A percentile compares a stretch with the other conserved stretches of the same genome.
These are phyloP conservation scores for Aspergillus bertholletiae DNA, from an alignment of 495 filamentous ascomycete species.

Conservation along the genomic window DNA sequence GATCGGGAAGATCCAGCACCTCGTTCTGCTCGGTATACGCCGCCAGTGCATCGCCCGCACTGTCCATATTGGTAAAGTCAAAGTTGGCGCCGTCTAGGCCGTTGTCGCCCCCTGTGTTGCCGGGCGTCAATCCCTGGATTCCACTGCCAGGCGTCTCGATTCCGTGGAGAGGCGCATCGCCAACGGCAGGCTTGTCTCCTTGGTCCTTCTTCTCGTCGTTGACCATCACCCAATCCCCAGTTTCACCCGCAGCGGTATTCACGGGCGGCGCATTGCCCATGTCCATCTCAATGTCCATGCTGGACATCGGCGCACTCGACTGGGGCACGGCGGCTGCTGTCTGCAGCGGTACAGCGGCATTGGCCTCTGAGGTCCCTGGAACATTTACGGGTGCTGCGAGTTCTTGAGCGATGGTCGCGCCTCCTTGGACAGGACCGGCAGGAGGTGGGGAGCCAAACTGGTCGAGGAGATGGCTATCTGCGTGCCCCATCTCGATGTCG, in stretches of 20 bases:
- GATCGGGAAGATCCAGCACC: slow-evolving; percentile 45
- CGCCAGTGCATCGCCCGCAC: slow-evolving; percentile 59
- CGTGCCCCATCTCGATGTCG: slow-evolving; percentile 66
- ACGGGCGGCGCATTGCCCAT: slow-evolving; percentile 31
- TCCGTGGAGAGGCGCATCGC: slow-evolving; percentile 13
- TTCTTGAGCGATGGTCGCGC: slow-evolving; percentile 1
- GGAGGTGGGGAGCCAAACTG: slow-evolving; percentile 57
- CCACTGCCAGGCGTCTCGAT: slow-evolving; percentile 25
- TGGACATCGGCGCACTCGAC: slow-evolving; percentile 6
- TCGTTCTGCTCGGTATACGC: slow-evolving; percentile 54
- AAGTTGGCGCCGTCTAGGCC: slow-evolving; percentile 45
- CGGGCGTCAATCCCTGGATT: slow-evolving; percentile 24
- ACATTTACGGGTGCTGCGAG: slow-evolving; percentile 5
- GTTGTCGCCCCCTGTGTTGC: slow-evolving; percentile 22
- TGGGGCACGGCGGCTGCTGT: slow-evolving; percentile 10
- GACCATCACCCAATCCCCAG: slow-evolving; percentile 62
- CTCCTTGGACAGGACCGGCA: slow-evolving; percentile 23
- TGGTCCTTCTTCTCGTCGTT: slow-evolving; percentile 41
- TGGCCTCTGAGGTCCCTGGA: slow-evolving; percentile 2
- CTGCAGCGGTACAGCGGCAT: slow-evolving; percentile 22
- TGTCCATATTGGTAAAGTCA: slow-evolving; percentile 57
- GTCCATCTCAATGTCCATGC: slow-evolving; percentile 43
- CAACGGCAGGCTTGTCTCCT: slow-evolving; percentile 12
- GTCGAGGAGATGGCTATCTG: slow-evolving; percentile 55
- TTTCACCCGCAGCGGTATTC: slow-evolving; percentile 32